phyloP scores from a whole-genome alignment of 129 eudicot genomes.

The Pulicaria dysenterica region DNA sequence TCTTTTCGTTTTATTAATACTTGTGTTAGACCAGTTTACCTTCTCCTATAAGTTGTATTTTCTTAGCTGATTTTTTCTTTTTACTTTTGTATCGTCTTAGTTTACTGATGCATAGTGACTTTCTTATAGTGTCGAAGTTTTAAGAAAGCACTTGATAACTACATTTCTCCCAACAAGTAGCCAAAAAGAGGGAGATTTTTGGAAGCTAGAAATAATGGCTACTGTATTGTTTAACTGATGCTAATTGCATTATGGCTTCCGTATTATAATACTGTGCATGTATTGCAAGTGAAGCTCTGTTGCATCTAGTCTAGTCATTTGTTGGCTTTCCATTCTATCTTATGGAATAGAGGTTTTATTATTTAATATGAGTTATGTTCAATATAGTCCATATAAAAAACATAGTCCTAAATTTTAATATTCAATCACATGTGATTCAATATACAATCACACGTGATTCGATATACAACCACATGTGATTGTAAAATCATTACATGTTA shows the following conservation, averaged over 20 bases:
- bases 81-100: not conserved
- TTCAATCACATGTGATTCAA: no score
- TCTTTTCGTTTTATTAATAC: conserved; percentile 1
- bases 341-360: not conserved
- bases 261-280: not conserved
- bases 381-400: no score
- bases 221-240: conserved; percentile 5
- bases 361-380: no score
- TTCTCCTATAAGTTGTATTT: not conserved
- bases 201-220: not conserved
- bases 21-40: not conserved
- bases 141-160: not conserved
- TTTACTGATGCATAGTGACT: not conserved
- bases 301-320: not conserved
- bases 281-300: not conserved
- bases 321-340: not conserved
- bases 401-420: no score
- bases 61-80: not conserved
- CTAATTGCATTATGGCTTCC: not conserved
- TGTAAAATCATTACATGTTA: no score
- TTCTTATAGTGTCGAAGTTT: not conserved
- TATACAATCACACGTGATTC: no score
- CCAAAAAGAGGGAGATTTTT: not conserved
- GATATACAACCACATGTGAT: no score
- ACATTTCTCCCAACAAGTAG: not conserved